Evolutionary conservation across 352 stramenopile species (phyloP).

Genomic region (Phytophthora idaei): DNA sequence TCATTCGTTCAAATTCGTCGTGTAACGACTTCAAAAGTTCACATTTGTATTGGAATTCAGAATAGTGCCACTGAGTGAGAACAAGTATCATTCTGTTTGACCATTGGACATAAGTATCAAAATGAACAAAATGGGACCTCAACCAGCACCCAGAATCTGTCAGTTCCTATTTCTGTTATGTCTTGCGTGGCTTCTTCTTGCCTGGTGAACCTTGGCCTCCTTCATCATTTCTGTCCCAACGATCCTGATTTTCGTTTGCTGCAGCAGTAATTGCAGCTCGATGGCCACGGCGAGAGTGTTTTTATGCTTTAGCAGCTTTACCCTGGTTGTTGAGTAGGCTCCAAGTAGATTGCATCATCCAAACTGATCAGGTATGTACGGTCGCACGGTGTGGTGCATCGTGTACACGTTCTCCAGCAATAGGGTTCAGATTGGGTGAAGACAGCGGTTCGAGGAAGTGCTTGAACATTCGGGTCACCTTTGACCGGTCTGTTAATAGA

Average conservation of each 20-base stretch:
- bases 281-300: background rate
- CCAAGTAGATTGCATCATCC: slow-evolving; percentile 8
- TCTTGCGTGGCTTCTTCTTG: background rate
- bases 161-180: background rate
- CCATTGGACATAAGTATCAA: background rate
- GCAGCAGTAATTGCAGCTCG: background rate
- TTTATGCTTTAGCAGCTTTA: slow-evolving; percentile 4
- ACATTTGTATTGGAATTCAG: background rate
- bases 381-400: slow-evolving; percentile 16
- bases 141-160: too few species aligned
- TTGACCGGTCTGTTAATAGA: background rate
- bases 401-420: background rate
- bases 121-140: background rate
- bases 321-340: background rate
- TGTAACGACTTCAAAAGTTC: background rate
- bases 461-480: slow-evolving; percentile 1
- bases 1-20: too few species aligned
- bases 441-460: background rate
- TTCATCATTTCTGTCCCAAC: background rate
- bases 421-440: too few species aligned
- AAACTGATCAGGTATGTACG: slow-evolving; percentile 20
- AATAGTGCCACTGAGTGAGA: background rate
- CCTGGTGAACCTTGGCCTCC: background rate
- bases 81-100: background rate
- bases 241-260: background rate